A percentile compares a stretch with the other conserved stretches of the same genome.
phyloP scores from a whole-genome alignment of 164 flowering plant species.

The Magnolia changhungtana region DNA sequence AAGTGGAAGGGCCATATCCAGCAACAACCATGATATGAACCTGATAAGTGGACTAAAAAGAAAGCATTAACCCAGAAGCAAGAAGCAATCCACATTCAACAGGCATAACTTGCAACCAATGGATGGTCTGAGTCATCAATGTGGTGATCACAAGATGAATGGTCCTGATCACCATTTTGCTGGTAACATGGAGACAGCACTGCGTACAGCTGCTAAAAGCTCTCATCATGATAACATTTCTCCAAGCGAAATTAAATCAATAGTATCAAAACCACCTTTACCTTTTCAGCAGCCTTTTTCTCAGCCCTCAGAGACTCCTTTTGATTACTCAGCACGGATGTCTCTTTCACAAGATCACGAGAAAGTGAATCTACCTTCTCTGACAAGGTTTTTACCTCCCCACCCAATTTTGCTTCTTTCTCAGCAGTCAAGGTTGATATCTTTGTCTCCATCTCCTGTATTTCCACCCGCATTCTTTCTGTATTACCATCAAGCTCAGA shows the following conservation, averaged over 20 bases:
- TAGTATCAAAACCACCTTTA: conserved; percentile 10
- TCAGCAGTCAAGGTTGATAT: conserved; percentile 56
- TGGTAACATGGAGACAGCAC: background rate
- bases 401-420: conserved; percentile 88
- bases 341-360: conserved; percentile 64
- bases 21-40: background rate
- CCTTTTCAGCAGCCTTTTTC: conserved; percentile 68
- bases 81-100: background rate
- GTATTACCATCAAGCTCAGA: conserved; percentile 44
- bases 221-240: background rate
- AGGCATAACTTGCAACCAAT: background rate
- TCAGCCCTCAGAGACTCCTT: conserved; percentile 74
- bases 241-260: background rate
- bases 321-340: conserved; percentile 63
- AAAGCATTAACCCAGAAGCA: too few relatives aligned
- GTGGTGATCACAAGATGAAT: too few relatives aligned
- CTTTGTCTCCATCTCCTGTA: conserved; percentile 62
- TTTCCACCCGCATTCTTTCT: conserved; percentile 37
- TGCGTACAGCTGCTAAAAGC: background rate
- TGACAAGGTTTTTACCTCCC: conserved; percentile 68
- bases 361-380: conserved; percentile 80
- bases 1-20: too few relatives aligned
- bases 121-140: background rate
- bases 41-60: background rate
- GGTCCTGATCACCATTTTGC: background rate